Base-by-base conservation (phyloP, 495 filamentous ascomycete genomes). In the Aspergillus ellipticus region DNA sequence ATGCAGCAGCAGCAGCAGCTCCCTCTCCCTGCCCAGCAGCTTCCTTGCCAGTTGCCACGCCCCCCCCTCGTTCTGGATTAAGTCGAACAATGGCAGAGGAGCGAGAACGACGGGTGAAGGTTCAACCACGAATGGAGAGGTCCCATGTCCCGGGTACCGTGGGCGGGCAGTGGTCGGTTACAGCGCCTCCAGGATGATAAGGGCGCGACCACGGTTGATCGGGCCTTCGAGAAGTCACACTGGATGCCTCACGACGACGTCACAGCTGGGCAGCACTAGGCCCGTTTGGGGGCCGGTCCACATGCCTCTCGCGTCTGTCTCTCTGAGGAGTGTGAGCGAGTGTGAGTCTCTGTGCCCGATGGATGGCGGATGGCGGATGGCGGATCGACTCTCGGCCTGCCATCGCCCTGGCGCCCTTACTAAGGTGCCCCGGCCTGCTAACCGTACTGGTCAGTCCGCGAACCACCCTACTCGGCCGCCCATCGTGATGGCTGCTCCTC, bases 171-270 rank as follows among this genome's bases (percentile, higher is more conserved):
- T 24, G 5, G 26, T 49, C 45, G 13, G 21, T 24, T 4, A 26
- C n/a, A 28, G 11, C 4, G 17, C 22, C 15, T 28, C 15, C n/a
- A 31, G 24, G 7, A 15, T 29, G 47, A 0, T n/a, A 9, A 28
- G 4, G 24, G 24, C 24, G 24, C 24, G 24, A 28, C 24, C 24
- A 20, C 28, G 43, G 43, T 26, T 47, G 3, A 15, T 42, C 24
- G 7, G 24, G 24, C 24, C 24, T 28, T 28, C 24, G 24, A 15
- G 43, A 16, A 26, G 55, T 59, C 51, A 53, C 54, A 62, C 55
- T 59, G 37, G 46, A 51, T 61, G 59, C 57, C 55, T 66, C 64
- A 66, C 56, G 41, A 56, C 58, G 64, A 66, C 64, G 64, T 66
- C 64, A 66, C 50, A 59, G 46, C 41, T 17, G 26, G 46, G 2